Evolutionary conservation across 495 filamentous ascomycete species (phyloP).

Genomic region (Daldinia decipiens): DNA sequence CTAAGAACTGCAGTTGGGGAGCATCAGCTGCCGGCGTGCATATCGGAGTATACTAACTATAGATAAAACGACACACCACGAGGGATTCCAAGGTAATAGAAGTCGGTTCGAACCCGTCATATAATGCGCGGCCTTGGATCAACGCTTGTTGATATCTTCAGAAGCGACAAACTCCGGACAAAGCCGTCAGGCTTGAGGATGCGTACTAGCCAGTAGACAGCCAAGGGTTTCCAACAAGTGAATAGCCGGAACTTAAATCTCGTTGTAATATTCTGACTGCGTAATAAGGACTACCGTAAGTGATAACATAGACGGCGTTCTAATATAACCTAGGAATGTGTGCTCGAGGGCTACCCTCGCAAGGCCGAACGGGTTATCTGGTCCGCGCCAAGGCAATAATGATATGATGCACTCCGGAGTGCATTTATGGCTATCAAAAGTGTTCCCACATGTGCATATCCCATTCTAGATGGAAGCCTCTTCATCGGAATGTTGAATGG

Average conservation of each 20-base stretch:
- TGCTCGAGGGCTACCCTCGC: slow-evolving; percentile 72
- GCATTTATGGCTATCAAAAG: slow-evolving; percentile 19
- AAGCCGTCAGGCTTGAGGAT: slow-evolving; percentile 65
- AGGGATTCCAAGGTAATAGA: slow-evolving; percentile 61
- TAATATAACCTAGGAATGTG: slow-evolving; percentile 81
- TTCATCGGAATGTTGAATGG: slow-evolving; percentile 32
- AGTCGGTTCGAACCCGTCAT: slow-evolving; percentile 76
- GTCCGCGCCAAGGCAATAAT: slow-evolving; percentile 28
- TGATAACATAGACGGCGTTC: slow-evolving; percentile 74
- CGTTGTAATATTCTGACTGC: slow-evolving; percentile 69
- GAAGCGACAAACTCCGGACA: slow-evolving; percentile 71
- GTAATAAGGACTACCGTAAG: slow-evolving; percentile 73
- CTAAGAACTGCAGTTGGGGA: slow-evolving; percentile 35
- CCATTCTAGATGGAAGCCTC: slow-evolving; percentile 32
- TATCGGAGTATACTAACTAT: slow-evolving; percentile 15
- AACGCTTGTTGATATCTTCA: slow-evolving; percentile 78
- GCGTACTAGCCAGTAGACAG: slow-evolving; percentile 55
- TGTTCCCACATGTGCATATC: slow-evolving; percentile 28
- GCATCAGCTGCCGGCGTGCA: slow-evolving; percentile 37
- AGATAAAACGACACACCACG: slow-evolving; percentile 57
- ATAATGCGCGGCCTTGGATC: slow-evolving; percentile 68
- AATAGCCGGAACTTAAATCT: slow-evolving; percentile 55
- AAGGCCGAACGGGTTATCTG: slow-evolving; percentile 29
- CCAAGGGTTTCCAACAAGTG: background rate
- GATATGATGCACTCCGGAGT: slow-evolving; percentile 29